Evolutionary conservation across 2,329 filamentous ascomycete species (phyloP), one percentile per base, ranked within the genome.

Genomic region (Endoconidiophora laricicola): DNA sequence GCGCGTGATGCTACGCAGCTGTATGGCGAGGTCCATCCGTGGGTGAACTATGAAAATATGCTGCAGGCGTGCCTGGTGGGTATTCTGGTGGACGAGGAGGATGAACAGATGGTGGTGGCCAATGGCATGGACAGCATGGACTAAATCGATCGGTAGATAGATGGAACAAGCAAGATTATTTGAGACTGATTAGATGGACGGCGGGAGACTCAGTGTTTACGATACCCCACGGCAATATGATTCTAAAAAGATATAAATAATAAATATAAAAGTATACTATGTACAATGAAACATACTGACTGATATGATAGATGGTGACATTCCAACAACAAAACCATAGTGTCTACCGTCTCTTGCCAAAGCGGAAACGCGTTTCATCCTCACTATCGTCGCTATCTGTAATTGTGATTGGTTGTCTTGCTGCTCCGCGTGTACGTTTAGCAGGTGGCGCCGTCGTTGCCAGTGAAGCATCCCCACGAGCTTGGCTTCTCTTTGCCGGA

Each of bases 31-130:
- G 69, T 81, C 6, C 79, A 83, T 60, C 75, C 78, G 2, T 83
- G 79, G 79, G 79, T 83, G 23, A 83, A 83, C 61, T 81, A 78
- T 59, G 79, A 83, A 64, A 76, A 75, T 2, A 83, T 83, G 79
- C 61, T 83, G 52, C 65, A 71, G 24, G 71, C 71, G 4, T 83
- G 78, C 59, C 61, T 83, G 53, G 65, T 83, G 14, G 79, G 79
- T 1, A 65, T 83, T 46, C 63, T 78, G 49, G 78, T 83, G 4
- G 72, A 74, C 0, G 79, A 83, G 58, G 59, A 61, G 0, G 60
- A 60, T 67, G 68, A 44, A 69, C 72, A 60, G 63, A 29, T 29
- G 12, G 57, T 37, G 60, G 65, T 47, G 1, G 63, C 59, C 5
- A 59, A 60, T 42, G 67, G 61, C 16, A 75, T 79, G 73, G 76